These are phyloP conservation scores for Kwoniella europaea DNA, from an alignment of 768 basidiomycete species.

Conservation along the genomic window DNA sequence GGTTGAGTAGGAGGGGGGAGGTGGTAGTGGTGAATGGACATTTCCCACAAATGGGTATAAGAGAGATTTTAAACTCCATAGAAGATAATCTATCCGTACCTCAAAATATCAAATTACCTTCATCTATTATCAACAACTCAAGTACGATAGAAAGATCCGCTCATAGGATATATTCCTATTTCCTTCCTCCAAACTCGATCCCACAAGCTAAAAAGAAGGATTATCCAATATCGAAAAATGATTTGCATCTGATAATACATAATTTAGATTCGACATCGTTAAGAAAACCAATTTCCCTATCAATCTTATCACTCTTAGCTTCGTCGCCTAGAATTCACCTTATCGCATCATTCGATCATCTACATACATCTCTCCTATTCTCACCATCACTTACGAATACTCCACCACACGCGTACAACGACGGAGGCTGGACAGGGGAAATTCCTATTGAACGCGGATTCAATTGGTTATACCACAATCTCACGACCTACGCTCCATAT, in stretches of 20 bases:
- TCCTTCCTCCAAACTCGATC: constrained; percentile 56
- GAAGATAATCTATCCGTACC: constrained; percentile 57
- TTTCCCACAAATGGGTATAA: constrained; percentile 70
- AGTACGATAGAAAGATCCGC: constrained; percentile 68
- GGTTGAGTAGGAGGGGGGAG: constrained; percentile 68
- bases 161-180: constrained; percentile 70
- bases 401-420: constrained; percentile 36
- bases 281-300: constrained; percentile 68
- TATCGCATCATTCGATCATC: constrained; percentile 82
- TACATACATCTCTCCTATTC: constrained; percentile 83
- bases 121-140: constrained; percentile 23
- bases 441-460: constrained; percentile 47
- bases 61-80: constrained; percentile 64
- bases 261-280: constrained; percentile 81
- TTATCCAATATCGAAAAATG: constrained; percentile 57
- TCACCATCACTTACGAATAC: constrained; percentile 60
- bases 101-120: constrained; percentile 35
- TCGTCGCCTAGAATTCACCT: constrained; percentile 78
- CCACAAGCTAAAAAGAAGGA: constrained; percentile 17
- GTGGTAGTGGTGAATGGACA: constrained; percentile 80
- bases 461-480: constrained; percentile 71
- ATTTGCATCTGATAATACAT: constrained; percentile 81
- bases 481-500: constrained; percentile 83
- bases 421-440: constrained; percentile 60
- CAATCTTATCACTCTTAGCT: constrained; percentile 74